Base-by-base conservation (phyloP, 768 basidiomycete species). In the Tremella mesenterica region DNA sequence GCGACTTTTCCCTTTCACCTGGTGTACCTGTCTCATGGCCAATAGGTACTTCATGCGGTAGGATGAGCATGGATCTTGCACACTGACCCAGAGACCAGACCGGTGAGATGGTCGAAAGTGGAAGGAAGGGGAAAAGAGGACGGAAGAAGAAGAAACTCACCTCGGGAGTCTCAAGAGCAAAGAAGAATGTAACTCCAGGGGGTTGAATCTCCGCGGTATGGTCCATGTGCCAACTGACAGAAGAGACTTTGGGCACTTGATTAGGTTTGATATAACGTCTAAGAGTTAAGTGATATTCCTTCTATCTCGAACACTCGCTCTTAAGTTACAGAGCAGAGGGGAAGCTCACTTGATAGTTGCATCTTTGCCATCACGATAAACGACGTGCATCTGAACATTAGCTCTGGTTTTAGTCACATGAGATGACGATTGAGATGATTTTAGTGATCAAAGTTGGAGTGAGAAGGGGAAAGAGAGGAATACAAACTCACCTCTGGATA, bases 101-200 rank as follows among this genome's bases (percentile, higher is more conserved):
- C n/a, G n/a, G n/a, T n/a, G n/a, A n/a, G n/a, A n/a, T n/a, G n/a
- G n/a, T n/a, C n/a, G n/a, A n/a, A n/a, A n/a, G n/a, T n/a, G n/a
- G n/a, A n/a, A n/a, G n/a, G n/a, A n/a, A n/a, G n/a, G n/a, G n/a
- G n/a, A n/a, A n/a, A n/a, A n/a, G n/a, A n/a, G n/a, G n/a, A n/a
- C n/a, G n/a, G n/a, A n/a, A n/a, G n/a, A n/a, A n/a, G n/a, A n/a
- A n/a, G n/a, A n/a, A 7, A 43, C 41, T 43, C 8, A 43, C 41
- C 7, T n/a, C 9, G 36, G 61, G 61, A 7, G 56, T 45, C 18
- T 63, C 39, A 46, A 81, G 77, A 57, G 79, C 76, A 68, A 78
- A 79, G 77, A 81, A 81, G 72, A 81, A 76, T 0, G 80, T 81
- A 14, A 78, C 79, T 20, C 78, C 76, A 1, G 80, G 80, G 4